A percentile compares a stretch with the other conserved stretches of the same genome.
Conservation (phyloP, 495 filamentous ascomycete species). For the Aspergillus olivimuriae region DNA sequence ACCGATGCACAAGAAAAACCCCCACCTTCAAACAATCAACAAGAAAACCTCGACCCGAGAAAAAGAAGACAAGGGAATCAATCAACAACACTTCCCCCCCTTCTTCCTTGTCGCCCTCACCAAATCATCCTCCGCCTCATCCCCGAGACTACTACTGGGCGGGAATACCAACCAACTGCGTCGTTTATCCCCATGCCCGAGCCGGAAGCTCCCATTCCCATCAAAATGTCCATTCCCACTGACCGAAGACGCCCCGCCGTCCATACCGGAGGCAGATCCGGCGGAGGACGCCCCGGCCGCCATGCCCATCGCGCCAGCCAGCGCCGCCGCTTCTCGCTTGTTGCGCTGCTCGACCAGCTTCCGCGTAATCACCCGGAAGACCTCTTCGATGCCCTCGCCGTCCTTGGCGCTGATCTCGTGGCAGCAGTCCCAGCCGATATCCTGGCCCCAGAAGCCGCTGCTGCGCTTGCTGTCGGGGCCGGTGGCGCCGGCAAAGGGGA, state of each 20-base stretch:
- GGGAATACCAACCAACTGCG: slow-evolving; percentile 49
- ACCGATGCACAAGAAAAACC: no score
- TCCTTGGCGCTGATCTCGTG: slow-evolving; percentile 94
- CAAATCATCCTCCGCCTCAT: slow-evolving; percentile 23
- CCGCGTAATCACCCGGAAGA: slow-evolving; percentile 88
- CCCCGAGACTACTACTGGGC: slow-evolving; percentile 34
- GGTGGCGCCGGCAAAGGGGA: no score
- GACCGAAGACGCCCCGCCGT: slow-evolving; percentile 5
- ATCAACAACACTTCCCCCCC: slow-evolving; percentile 36
- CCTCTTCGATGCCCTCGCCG: slow-evolving; percentile 95
- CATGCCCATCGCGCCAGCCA: no score
- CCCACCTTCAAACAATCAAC: slow-evolving; percentile 1
- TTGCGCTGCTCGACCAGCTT: slow-evolving; percentile 91
- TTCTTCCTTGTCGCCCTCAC: slow-evolving; percentile 19
- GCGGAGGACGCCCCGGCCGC: slow-evolving; percentile 44
- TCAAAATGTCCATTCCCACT: slow-evolving; percentile 12
- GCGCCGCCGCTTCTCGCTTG: slow-evolving; percentile 48
- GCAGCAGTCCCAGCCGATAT: slow-evolving; percentile 91
- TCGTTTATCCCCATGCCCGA: slow-evolving; percentile 41
- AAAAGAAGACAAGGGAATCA: slow-evolving; percentile 1
- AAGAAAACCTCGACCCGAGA: background rate
- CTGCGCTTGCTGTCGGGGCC: slow-evolving; percentile 73
- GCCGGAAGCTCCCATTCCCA: slow-evolving; percentile 39
- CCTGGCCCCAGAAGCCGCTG: slow-evolving; percentile 83
- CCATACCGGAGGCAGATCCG: slow-evolving; percentile 13